These are phyloP conservation scores for Lachnellula subtilissima DNA, from an alignment of 2,329 filamentous ascomycete species.

Conservation along the genomic window DNA sequence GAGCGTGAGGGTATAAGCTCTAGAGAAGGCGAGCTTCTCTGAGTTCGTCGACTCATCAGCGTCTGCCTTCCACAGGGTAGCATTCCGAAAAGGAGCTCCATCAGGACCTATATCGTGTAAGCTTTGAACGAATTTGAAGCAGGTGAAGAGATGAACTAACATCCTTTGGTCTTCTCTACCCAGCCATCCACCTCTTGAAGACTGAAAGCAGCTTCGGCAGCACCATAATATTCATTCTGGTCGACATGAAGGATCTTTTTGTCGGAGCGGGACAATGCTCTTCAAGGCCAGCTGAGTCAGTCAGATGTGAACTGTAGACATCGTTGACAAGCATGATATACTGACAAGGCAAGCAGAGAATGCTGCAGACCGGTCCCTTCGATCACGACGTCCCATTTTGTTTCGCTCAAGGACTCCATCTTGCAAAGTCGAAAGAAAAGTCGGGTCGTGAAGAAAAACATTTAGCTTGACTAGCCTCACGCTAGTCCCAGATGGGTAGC, in stretches of 20 bases:
- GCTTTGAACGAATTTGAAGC: neutral
- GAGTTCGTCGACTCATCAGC: constrained; percentile 29
- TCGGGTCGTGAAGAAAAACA: constrained; percentile 4
- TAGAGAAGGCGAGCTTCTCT: constrained; percentile 53
- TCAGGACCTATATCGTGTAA: constrained; percentile 21
- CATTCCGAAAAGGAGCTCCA: constrained; percentile 25
- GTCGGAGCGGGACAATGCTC: constrained; percentile 84
- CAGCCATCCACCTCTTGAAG: constrained; percentile 76
- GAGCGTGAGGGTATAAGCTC: constrained; percentile 77
- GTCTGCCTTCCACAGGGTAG: constrained; percentile 23
- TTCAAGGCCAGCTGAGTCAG: constrained; percentile 63
- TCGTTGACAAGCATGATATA: constrained; percentile 11
- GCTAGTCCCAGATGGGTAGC: constrained; percentile 14
- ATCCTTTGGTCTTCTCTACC: constrained; percentile 44
- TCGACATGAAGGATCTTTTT: constrained; percentile 92
- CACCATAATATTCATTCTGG: constrained; percentile 82
- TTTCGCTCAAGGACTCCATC: constrained; percentile 73
- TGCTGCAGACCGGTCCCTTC: constrained; percentile 73
- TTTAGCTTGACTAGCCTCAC: constrained; percentile 10
- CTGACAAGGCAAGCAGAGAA: constrained; percentile 73
- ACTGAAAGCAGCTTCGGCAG: constrained; percentile 77
- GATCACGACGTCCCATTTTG: constrained; percentile 75
- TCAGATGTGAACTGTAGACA: constrained; percentile 51
- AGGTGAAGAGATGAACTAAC: constrained; percentile 21
- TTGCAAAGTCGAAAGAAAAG: constrained; percentile 18